Evolutionary conservation across 495 filamentous ascomycete species (phyloP).

Genomic region (Xeromyces bisporus): DNA sequence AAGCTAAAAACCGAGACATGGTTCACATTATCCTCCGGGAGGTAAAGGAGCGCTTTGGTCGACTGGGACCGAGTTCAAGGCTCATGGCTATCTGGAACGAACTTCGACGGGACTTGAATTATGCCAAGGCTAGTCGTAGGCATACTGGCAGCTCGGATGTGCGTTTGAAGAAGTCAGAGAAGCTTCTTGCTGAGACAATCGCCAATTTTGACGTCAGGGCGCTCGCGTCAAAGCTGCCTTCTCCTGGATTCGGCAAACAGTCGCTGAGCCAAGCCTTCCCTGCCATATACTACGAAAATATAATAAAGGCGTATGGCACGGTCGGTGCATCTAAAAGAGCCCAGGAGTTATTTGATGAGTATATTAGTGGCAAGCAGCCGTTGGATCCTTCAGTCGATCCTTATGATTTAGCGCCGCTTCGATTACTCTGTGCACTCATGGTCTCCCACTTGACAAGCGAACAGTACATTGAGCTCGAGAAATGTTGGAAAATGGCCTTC

Average conservation of each 20-base stretch:
- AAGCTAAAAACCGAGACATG: slow-evolving; percentile 28
- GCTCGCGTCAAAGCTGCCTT: slow-evolving; percentile 11
- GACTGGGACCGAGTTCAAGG: slow-evolving; percentile 25
- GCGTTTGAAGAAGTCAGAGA: slow-evolving; percentile 19
- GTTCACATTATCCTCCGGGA: slow-evolving; percentile 35
- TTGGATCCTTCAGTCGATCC: slow-evolving; percentile 8
- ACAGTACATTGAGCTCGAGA: slow-evolving; percentile 39
- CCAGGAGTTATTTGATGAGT: slow-evolving; percentile 39
- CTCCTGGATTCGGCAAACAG: slow-evolving; percentile 4
- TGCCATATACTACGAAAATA: slow-evolving; percentile 35
- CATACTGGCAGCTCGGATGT: slow-evolving; percentile 2
- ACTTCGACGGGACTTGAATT: slow-evolving; percentile 16
- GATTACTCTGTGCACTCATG: slow-evolving; percentile 51
- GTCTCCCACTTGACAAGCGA: slow-evolving; percentile 34
- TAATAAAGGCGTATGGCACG: slow-evolving; percentile 46
- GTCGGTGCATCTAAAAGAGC: slow-evolving; percentile 36
- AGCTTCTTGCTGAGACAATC: slow-evolving; percentile 17
- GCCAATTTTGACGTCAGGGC: slow-evolving; percentile 12
- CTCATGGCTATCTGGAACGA: slow-evolving; percentile 29
- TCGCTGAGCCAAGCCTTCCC: slow-evolving; percentile 20
- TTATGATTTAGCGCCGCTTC: slow-evolving; percentile 28
- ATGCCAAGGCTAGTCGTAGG: slow-evolving; percentile 2
- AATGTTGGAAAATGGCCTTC: slow-evolving; percentile 48
- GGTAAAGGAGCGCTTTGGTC: slow-evolving; percentile 32
- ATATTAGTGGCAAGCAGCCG: slow-evolving; percentile 17